Conservation (phyloP, 371 early-diverging fungal species). For the Mucor irregularis region DNA sequence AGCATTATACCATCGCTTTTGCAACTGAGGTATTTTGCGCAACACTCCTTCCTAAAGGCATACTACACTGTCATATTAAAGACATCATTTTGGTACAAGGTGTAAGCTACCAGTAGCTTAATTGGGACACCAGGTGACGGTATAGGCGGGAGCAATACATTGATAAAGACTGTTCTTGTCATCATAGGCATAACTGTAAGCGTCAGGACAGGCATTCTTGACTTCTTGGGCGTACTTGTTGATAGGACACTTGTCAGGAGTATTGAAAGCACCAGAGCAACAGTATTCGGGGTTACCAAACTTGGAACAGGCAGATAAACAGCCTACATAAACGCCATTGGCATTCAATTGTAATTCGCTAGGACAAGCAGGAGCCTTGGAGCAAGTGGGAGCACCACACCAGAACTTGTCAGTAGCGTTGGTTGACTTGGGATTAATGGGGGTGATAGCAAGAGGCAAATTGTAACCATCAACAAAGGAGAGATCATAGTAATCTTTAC, state of each 20-base stretch:
- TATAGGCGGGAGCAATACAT: constrained; percentile 6
- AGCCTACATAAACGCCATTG: constrained; percentile 22
- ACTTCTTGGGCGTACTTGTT: constrained; percentile 13
- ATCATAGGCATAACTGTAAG: constrained; percentile 22
- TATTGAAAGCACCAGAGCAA: constrained; percentile 11
- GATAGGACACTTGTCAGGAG: constrained; percentile 7
- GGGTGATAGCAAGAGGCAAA: constrained; percentile 29
- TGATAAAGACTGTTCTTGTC: constrained; percentile 21
- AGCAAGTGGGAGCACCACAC: constrained; percentile 31
- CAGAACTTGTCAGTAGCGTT: constrained; percentile 8
- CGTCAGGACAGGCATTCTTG: constrained; percentile 20
- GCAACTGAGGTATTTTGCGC: no score
- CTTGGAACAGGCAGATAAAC: constrained; percentile 21
- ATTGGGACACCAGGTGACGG: constrained; percentile 17
- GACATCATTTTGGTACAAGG: no score
- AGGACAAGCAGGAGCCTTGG: constrained; percentile 27
- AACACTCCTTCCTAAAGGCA: no score
- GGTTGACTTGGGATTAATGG: constrained; percentile 4
- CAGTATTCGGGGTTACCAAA: constrained; percentile 23
- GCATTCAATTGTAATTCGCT: constrained; percentile 9
- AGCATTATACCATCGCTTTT: no score
- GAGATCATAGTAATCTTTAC: constrained; percentile 37
- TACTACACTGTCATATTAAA: no score
- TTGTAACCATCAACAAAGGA: constrained; percentile 45
- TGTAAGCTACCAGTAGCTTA: no score